A percentile compares a stretch with the other conserved stretches of the same genome.
Conservation (phyloP, 2,329 filamentous ascomycete genomes). For the Pseudocercospora ulei region DNA sequence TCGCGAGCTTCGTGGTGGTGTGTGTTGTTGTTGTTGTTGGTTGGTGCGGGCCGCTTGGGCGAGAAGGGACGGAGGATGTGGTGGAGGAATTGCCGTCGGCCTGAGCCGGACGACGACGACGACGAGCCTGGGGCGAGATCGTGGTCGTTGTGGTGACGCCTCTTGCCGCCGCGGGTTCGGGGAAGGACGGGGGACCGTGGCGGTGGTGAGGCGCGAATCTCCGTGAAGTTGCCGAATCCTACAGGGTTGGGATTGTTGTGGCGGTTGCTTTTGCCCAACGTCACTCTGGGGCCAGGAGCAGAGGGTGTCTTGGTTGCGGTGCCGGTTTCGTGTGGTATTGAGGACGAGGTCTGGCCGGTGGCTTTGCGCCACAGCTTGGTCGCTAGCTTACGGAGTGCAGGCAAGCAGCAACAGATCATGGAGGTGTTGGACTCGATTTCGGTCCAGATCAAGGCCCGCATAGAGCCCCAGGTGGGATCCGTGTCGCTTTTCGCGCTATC, state of each 20-base stretch:
- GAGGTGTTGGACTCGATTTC: constrained; percentile 27
- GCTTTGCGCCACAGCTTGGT: constrained; percentile 10
- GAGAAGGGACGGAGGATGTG: background rate
- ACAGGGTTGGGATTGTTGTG: constrained; percentile 7
- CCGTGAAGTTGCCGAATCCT: constrained; percentile 9
- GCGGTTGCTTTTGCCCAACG: background rate
- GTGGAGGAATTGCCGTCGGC: constrained; percentile 1
- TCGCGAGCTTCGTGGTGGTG: background rate
- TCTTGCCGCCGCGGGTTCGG: background rate
- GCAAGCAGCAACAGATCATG: constrained; percentile 26
- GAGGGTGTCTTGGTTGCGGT: constrained; percentile 4
- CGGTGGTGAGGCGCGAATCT: constrained; percentile 11
- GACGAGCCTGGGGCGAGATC: no score
- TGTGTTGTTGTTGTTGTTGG: background rate
- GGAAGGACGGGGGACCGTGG: constrained; percentile 9
- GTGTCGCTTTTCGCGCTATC: constrained; percentile 17
- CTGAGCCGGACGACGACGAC: no score
- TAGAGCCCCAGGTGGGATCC: constrained; percentile 26
- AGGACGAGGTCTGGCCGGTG: background rate
- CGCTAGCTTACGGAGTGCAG: constrained; percentile 19
- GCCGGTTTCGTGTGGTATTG: constrained; percentile 5
- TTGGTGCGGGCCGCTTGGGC: background rate
- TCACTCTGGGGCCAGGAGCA: background rate
- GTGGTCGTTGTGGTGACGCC: background rate
- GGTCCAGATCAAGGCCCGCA: constrained; percentile 25